phyloP scores from a whole-genome alignment of 768 basidiomycete species.

The Leccinellum albellum region DNA sequence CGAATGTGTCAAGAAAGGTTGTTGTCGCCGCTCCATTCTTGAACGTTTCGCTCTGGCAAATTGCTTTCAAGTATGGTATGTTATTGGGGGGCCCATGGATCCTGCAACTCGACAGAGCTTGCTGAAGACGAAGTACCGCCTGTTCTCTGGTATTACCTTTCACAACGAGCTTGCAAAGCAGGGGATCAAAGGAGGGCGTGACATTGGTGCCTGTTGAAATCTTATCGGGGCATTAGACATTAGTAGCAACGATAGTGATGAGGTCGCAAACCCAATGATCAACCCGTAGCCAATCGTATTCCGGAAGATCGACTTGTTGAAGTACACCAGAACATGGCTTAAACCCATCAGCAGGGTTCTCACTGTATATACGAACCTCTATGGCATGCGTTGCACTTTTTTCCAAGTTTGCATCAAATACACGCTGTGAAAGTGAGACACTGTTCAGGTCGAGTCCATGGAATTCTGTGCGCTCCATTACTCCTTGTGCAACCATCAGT shows the following conservation, averaged over 20 bases:
- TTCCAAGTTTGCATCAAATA: conserved; percentile 30
- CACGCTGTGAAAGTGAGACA: conserved; percentile 36
- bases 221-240: conserved; percentile 21
- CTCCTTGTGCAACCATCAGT: conserved; percentile 60
- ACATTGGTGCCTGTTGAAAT: conserved; percentile 48
- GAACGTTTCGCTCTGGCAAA: conserved; percentile 41
- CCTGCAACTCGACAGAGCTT: conserved; percentile 37
- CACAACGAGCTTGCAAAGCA: conserved; percentile 60
- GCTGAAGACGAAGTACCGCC: conserved; percentile 40
- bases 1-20: conserved; percentile 43
- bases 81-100: conserved; percentile 63
- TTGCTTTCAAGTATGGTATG: conserved; percentile 44
- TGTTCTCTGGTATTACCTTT: conserved; percentile 43
- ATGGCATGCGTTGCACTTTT: conserved; percentile 37
- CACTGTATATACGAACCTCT: conserved; percentile 59
- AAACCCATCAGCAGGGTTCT: conserved; percentile 57
- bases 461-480: conserved; percentile 31
- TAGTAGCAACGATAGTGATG: not conserved
- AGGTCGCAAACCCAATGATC: conserved; percentile 49
- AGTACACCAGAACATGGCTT: conserved; percentile 58
- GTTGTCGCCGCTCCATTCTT: conserved; percentile 45
- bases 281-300: conserved; percentile 52
- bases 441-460: conserved; percentile 15
- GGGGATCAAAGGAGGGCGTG: conserved; percentile 54
- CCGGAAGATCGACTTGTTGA: conserved; percentile 46